Evolutionary conservation across 1,284 basidiomycete genomes (phyloP), one percentile per base, ranked within the genome.

Genomic region (Violaceomyces palustris): DNA sequence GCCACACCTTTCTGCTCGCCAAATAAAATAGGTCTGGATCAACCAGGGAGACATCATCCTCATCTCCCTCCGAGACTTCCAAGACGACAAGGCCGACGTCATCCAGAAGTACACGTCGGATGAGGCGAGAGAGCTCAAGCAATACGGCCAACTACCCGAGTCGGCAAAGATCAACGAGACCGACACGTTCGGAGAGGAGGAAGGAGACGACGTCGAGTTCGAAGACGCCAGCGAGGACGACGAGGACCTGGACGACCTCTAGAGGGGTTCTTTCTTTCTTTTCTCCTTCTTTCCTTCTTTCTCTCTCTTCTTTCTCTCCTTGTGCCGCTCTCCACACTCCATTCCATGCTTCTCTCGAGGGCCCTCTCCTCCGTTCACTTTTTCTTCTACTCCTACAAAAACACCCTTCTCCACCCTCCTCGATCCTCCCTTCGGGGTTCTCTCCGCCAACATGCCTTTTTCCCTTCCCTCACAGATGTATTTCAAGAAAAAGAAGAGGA

Each of bases 1-100:
- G 11, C 17, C 39, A n/a, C n/a, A 31, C 40, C 29, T 42, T 29
- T 2, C 3, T 42, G 39, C 12, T 34, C 34, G 27, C 25, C 27
- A 6, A n/a, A 65, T 94, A 91, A n/a, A n/a, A n/a, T n/a, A n/a
- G n/a, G 92, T 98, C 67, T 98, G 94, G 94, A 98, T 99, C 76
- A 94, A 94, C 74, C 88, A 92, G 69, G 94, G 94, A 64, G 94
- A 98, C 73, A 97, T 98, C 74, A 85, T 98, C 55, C 80, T 99
- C 33, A 79, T 99, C 29, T 98, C 93, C 23, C 81, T 99, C 41
- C 88, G 94, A 64, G 94, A 98, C 45, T 99, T 98, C 82, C 93
- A 98, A 76, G 94, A 98, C 69, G 91, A 90, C 77, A 97, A 97
- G 76, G 94, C 92, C 24, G 94, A 99, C 78, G 93, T 99, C 37